A percentile compares a stretch with the other conserved stretches of the same genome.
phyloP scores from a whole-genome alignment of 2,329 filamentous ascomycete genomes.

The Aspergillus oerlinghausenensis region DNA sequence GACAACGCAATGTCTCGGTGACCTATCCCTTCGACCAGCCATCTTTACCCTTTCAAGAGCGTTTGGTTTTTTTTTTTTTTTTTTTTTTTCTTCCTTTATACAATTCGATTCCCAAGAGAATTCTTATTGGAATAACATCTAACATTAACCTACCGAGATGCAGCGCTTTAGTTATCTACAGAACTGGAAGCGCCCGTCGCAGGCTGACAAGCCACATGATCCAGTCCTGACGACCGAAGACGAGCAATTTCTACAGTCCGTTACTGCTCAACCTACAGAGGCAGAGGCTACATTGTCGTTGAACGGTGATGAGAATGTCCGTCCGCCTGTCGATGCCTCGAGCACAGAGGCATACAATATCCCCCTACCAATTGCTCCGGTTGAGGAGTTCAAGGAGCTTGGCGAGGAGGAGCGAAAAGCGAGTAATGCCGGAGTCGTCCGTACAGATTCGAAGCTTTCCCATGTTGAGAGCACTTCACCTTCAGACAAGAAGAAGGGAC shows the following conservation, averaged over 20 bases:
- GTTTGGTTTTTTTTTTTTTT: not conserved
- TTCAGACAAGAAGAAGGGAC: slow-evolving; percentile 27
- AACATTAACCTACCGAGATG: slow-evolving; percentile 22
- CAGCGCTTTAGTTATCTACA: slow-evolving; percentile 43
- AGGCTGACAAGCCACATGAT: slow-evolving; percentile 27
- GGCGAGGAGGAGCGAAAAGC: slow-evolving; percentile 32
- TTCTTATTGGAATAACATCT: not conserved
- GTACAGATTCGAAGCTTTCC: slow-evolving; percentile 12
- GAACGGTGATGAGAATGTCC: slow-evolving; percentile 5
- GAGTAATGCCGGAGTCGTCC: slow-evolving; percentile 14
- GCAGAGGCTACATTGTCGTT: slow-evolving; percentile 5
- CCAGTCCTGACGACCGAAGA: slow-evolving; percentile 58
- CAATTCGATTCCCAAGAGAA: not conserved
- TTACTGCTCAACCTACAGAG: slow-evolving; percentile 43
- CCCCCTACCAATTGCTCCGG: slow-evolving; percentile 48
- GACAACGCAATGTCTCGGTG: not conserved
- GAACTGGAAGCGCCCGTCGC: slow-evolving; percentile 32
- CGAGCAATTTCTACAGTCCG: slow-evolving; percentile 51
- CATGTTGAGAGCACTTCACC: slow-evolving; percentile 15
- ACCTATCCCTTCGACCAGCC: not conserved
- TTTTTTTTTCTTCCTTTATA: not conserved
- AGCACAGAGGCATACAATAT: slow-evolving; percentile 46
- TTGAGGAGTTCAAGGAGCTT: slow-evolving; percentile 34
- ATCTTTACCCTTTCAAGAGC: not conserved
- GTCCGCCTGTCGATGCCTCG: slow-evolving; percentile 24